Evolutionary conservation across 306 rosid genomes (phyloP).

Genomic region (Urtica urens): DNA sequence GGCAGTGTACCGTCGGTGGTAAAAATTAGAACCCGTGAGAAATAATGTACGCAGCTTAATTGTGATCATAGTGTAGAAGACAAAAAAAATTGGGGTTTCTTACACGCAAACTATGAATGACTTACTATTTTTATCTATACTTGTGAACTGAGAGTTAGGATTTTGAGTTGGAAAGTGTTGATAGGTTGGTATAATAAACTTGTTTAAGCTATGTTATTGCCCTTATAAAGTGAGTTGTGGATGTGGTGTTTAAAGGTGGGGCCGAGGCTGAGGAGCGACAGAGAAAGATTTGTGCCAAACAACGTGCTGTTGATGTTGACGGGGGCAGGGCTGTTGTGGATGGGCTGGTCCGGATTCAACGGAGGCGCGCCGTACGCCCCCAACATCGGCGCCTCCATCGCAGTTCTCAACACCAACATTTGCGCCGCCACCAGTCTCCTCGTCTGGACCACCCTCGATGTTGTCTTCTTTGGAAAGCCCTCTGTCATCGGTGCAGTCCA

Average conservation of each 20-base stretch:
- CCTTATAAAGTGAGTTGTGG: no score
- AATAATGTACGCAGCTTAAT: no score
- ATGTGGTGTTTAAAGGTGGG: slow-evolving; percentile 45
- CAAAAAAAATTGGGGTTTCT: no score
- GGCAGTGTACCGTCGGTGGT: no score
- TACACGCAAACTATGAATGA: no score
- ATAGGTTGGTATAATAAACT: no score
- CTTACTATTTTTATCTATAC: no score
- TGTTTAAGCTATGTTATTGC: no score
- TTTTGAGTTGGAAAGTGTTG: no score
- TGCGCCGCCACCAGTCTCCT: slow-evolving; percentile 84
- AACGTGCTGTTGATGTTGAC: slow-evolving; percentile 74
- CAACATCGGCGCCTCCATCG: slow-evolving; percentile 47
- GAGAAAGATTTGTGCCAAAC: slow-evolving; percentile 90
- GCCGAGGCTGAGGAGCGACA: slow-evolving; percentile 70
- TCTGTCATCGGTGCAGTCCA: slow-evolving; percentile 95
- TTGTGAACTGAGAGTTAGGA: no score
- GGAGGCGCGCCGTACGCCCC: slow-evolving; percentile 91
- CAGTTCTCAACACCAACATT: slow-evolving; percentile 70
- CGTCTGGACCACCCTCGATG: slow-evolving; percentile 71
- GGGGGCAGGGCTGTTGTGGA: slow-evolving; percentile 79
- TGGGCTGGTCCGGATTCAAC: slow-evolving; percentile 98
- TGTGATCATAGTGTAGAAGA: no score
- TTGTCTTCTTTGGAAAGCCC: slow-evolving; percentile 68
- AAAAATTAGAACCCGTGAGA: no score